Conservation (phyloP, 257 asterid genomes). For the Henckelia pumila region DNA sequence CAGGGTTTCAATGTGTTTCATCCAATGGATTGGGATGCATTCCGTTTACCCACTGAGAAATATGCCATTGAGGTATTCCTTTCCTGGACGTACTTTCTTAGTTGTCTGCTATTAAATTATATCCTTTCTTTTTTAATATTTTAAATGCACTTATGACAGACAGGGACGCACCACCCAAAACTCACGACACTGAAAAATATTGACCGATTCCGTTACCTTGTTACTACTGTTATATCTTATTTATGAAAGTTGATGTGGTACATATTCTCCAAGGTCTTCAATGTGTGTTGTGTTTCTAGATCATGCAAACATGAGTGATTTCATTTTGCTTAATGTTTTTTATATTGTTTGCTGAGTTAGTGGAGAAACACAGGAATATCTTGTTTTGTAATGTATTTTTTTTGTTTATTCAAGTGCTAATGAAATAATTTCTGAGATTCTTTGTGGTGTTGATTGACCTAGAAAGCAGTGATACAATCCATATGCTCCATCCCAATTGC, state of each 20-base stretch:
- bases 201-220: conserved; percentile 82
- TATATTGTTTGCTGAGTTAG: background rate
- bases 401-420: background rate
- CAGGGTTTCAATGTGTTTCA: conserved; percentile 96
- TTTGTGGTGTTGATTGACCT: conserved; percentile 1
- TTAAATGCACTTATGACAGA: conserved; percentile 46
- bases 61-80: conserved; percentile 81
- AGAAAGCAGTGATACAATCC: background rate
- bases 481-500: background rate
- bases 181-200: conserved; percentile 76
- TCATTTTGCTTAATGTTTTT: background rate
- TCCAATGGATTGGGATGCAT: conserved; percentile 99
- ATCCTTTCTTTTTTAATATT: conserved; percentile 20
- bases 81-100: conserved; percentile 3
- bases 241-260: conserved; percentile 10
- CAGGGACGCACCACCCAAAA: conserved; percentile 95
- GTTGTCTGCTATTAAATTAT: background rate
- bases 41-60: conserved; percentile 98
- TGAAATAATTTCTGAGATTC: background rate
- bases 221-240: conserved; percentile 21
- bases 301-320: conserved; percentile 11
- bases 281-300: conserved; percentile 6
- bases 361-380: background rate
- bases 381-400: background rate
- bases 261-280: background rate